phyloP scores from a whole-genome alignment of 169 alveolate species.

The Cryptosporidium ryanae region DNA sequence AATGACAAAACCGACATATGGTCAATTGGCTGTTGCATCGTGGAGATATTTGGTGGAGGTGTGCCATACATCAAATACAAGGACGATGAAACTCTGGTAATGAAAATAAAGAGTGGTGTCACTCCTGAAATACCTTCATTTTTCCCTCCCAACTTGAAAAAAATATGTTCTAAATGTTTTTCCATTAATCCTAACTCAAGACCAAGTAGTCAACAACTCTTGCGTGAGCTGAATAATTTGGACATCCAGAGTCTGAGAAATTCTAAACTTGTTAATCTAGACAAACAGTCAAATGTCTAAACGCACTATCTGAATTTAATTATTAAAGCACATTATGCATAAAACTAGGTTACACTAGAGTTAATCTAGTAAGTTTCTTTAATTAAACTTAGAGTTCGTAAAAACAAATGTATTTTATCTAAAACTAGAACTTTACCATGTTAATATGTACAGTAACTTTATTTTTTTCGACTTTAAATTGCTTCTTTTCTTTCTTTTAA shows the following conservation, averaged over 20 bases:
- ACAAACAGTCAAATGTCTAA: slow-evolving; percentile 18
- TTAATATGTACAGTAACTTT: too few relatives aligned
- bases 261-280: slow-evolving; percentile 42
- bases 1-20: slow-evolving; percentile 85
- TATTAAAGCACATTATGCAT: too few relatives aligned
- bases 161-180: slow-evolving; percentile 51
- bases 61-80: slow-evolving; percentile 82
- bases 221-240: slow-evolving; percentile 8
- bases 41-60: slow-evolving; percentile 84
- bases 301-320: too few relatives aligned
- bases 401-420: too few relatives aligned
- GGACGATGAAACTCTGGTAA: slow-evolving; percentile 57
- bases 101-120: slow-evolving; percentile 16
- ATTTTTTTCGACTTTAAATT: too few relatives aligned
- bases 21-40: slow-evolving; percentile 86
- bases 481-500: too few relatives aligned
- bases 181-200: slow-evolving; percentile 45
- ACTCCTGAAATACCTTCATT: slow-evolving; percentile 60
- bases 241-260: slow-evolving; percentile 25
- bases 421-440: too few relatives aligned
- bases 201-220: slow-evolving; percentile 17
- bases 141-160: slow-evolving; percentile 24
- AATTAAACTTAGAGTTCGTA: not conserved
- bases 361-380: not conserved
- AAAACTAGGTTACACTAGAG: not conserved